Evolutionary conservation across 441 rosid species (phyloP).

Genomic region (Arabidopsis hybrid): DNA sequence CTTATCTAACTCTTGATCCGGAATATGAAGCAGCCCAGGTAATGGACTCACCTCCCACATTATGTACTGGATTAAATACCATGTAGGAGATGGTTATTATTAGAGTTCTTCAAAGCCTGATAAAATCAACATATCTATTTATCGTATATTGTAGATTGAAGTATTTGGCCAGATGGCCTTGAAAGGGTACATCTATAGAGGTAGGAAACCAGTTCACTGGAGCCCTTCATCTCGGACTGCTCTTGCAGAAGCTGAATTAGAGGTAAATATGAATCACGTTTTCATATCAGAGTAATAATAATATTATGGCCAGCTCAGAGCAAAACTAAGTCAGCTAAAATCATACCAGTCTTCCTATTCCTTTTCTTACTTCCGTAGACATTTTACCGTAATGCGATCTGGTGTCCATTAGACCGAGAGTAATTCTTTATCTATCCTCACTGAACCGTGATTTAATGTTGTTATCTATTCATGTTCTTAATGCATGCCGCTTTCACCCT

Average conservation of each 20-base stretch:
- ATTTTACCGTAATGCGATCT: constrained; percentile 28
- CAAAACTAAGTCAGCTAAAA: constrained; percentile 18
- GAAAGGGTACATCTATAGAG: constrained; percentile 90
- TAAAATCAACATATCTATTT: constrained; percentile 25
- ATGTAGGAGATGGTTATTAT: constrained; percentile 20
- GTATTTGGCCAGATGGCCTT: constrained; percentile 93
- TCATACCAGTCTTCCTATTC: constrained; percentile 15
- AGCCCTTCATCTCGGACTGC: constrained; percentile 99
- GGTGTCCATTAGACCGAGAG: constrained; percentile 13
- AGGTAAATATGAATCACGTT: constrained; percentile 56
- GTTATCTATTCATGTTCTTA: constrained; percentile 7
- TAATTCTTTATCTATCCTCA: constrained; percentile 13
- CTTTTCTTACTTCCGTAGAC: constrained; percentile 20
- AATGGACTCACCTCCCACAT: constrained; percentile 43
- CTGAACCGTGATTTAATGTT: neutral
- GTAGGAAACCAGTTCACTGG: constrained; percentile 99
- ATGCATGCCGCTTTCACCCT: constrained; percentile 15
- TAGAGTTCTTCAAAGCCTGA: constrained; percentile 30
- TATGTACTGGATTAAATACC: constrained; percentile 21
- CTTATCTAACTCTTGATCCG: constrained; percentile 94
- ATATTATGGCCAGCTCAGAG: neutral
- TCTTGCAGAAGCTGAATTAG: constrained; percentile 99
- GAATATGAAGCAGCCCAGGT: constrained; percentile 99
- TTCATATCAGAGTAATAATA: neutral
- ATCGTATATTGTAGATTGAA: constrained; percentile 69